Evolutionary conservation across 2,329 filamentous ascomycete species (phyloP).

Genomic region (Aspergillus sp.): DNA sequence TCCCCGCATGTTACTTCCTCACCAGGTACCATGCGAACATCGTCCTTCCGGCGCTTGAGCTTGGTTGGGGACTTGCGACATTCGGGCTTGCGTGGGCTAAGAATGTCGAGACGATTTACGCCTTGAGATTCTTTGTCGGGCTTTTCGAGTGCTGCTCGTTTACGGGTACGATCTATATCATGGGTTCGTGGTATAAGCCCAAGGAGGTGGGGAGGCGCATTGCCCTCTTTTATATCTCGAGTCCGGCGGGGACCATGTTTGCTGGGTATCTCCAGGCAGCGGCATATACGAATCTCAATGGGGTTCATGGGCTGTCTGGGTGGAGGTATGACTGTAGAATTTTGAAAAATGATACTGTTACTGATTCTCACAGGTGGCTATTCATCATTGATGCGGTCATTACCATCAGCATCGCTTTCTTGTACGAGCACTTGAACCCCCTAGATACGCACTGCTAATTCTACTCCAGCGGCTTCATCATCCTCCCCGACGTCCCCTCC

Average conservation of each 20-base stretch:
- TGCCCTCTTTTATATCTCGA: not conserved
- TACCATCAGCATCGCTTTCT: not conserved
- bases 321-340: not conserved
- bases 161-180: not conserved
- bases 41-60: not conserved
- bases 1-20: not conserved
- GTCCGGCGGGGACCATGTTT: not conserved
- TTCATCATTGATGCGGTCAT: not conserved
- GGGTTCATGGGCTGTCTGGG: not conserved
- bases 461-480: not conserved
- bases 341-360: not conserved
- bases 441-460: not conserved
- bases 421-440: not conserved
- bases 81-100: not conserved
- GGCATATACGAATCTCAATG: not conserved
- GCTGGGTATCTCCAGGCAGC: not conserved
- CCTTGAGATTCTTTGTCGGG: not conserved
- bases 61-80: not conserved
- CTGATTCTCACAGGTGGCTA: not conserved
- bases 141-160: not conserved
- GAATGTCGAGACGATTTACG: not conserved
- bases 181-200: not conserved
- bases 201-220: not conserved
- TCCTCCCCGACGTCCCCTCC: not conserved
- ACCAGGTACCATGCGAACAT: not conserved